Conservation (phyloP, 305 asterid genomes). For the Rubia tinctorum region DNA sequence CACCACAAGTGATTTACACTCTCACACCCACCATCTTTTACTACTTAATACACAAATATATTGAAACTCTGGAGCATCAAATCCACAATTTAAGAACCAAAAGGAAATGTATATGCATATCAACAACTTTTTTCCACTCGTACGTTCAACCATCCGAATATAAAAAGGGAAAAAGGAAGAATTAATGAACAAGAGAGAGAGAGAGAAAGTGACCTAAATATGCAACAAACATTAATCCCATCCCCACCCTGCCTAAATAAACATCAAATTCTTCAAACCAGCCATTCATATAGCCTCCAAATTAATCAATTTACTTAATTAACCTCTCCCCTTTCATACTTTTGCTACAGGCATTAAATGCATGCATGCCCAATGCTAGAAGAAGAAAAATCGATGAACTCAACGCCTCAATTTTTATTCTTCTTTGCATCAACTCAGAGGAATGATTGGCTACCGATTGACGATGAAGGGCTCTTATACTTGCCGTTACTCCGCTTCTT, state of each 20-base stretch:
- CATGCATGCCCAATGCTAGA: too few relatives aligned
- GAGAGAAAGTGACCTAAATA: not conserved
- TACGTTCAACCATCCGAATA: not conserved
- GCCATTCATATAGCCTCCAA: not conserved
- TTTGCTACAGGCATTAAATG: not conserved
- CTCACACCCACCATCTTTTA: too few relatives aligned
- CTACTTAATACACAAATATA: too few relatives aligned
- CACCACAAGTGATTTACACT: too few relatives aligned
- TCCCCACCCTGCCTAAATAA: not conserved
- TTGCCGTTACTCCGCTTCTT: constrained; percentile 22
- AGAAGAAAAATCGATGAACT: not conserved
- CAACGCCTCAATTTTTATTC: not conserved
- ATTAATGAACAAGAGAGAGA: not conserved
- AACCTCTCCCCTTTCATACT: not conserved
- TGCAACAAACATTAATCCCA: not conserved
- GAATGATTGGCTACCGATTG: constrained; percentile 39
- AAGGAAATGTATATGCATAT: not conserved
- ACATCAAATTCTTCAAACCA: not conserved
- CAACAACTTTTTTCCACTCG: not conserved
- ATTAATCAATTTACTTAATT: not conserved
- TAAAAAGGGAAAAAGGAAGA: not conserved
- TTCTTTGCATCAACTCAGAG: constrained; percentile 17
- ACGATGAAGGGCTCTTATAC: constrained; percentile 49
- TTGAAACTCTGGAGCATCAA: too few relatives aligned
- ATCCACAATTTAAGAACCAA: not conserved